Conservation (phyloP, 192 early-diverging fungal species). For the Pilobolus umbonatus region DNA sequence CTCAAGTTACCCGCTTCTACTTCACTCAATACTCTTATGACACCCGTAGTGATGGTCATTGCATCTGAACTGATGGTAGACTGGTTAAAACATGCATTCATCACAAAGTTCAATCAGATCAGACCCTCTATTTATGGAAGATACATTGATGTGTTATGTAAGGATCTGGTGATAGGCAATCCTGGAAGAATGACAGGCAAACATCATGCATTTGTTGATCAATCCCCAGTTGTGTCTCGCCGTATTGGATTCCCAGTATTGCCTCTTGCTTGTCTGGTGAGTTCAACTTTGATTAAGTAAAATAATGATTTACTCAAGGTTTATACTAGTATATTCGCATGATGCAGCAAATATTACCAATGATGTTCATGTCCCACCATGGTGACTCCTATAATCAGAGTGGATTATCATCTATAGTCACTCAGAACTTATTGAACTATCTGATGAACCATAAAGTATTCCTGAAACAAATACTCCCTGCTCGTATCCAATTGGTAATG, state of each 20-base stretch:
- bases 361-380: constrained; percentile 25
- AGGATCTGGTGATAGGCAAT: constrained; percentile 71
- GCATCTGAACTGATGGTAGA: constrained; percentile 90
- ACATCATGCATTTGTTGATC: constrained; percentile 56
- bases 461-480: constrained; percentile 15
- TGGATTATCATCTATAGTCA: constrained; percentile 10
- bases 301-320: background rate
- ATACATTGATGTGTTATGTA: constrained; percentile 83
- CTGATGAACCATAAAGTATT: constrained; percentile 19
- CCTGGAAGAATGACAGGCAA: constrained; percentile 38
- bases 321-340: constrained; percentile 23
- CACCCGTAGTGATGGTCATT: constrained; percentile 82
- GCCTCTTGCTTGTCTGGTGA: constrained; percentile 73
- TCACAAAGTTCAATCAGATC: constrained; percentile 96
- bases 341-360: constrained; percentile 31
- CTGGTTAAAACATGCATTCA: constrained; percentile 98
- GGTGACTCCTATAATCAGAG: background rate
- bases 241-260: constrained; percentile 77
- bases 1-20: constrained; percentile 54
- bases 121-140: constrained; percentile 80
- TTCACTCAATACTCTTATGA: constrained; percentile 62
- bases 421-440: constrained; percentile 13
- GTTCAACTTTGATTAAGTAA: constrained; percentile 22
- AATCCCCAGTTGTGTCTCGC: constrained; percentile 69
- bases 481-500: constrained; percentile 17